A percentile compares a stretch with the other conserved stretches of the same genome.
Evolutionary conservation across 345 rosid genomes (phyloP).

Genomic region (Conringia planisiliqua): DNA sequence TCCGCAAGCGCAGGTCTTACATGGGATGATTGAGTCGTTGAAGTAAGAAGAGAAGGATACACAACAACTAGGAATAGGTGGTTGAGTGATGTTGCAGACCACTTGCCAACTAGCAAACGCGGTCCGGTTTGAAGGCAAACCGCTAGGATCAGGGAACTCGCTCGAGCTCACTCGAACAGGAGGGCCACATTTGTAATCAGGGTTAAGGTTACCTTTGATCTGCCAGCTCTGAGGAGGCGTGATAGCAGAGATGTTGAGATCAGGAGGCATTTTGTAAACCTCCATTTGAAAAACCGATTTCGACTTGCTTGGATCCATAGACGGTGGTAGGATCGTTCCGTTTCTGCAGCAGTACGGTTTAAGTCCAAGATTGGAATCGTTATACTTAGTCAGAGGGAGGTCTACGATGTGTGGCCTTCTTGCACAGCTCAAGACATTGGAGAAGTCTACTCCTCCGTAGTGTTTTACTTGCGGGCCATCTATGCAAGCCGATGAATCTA

Average conservation of each 20-base stretch:
- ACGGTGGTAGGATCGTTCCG: slow-evolving; percentile 76
- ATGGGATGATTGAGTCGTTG: slow-evolving; percentile 84
- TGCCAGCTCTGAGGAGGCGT: slow-evolving; percentile 82
- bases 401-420: slow-evolving; percentile 80
- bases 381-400: slow-evolving; percentile 81
- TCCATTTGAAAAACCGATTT: slow-evolving; percentile 77
- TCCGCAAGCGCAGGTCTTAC: slow-evolving; percentile 91
- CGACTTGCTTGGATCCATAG: slow-evolving; percentile 82
- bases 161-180: slow-evolving; percentile 82
- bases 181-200: slow-evolving; percentile 77
- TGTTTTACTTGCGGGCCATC: slow-evolving; percentile 59
- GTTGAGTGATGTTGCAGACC: slow-evolving; percentile 85
- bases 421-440: slow-evolving; percentile 73
- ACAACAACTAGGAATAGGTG: slow-evolving; percentile 66
- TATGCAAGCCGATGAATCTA: slow-evolving; percentile 74
- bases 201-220: slow-evolving; percentile 77
- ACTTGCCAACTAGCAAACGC: slow-evolving; percentile 94
- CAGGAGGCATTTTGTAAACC: slow-evolving; percentile 90
- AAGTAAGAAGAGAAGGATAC: slow-evolving; percentile 91
- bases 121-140: slow-evolving; percentile 57
- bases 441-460: slow-evolving; percentile 57
- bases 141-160: slow-evolving; percentile 66
- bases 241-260: slow-evolving; percentile 64
- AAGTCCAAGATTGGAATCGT: slow-evolving; percentile 64
- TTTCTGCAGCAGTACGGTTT: slow-evolving; percentile 82